Evolutionary conservation across 345 rosid genomes (phyloP).

Genomic region (Odontarrhena argentea): DNA sequence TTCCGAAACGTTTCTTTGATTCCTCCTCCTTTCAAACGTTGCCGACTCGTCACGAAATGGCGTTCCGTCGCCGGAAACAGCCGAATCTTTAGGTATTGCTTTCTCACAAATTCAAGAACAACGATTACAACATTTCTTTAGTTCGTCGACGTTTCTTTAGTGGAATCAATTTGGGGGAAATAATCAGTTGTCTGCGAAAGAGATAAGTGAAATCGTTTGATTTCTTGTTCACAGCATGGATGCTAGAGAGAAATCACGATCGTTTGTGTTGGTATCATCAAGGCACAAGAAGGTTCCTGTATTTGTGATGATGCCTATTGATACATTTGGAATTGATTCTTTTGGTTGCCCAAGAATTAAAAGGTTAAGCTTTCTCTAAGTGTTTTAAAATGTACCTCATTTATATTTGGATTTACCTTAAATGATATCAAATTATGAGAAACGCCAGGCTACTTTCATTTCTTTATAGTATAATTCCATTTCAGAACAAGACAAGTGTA

Average conservation of each 20-base stretch:
- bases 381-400: conserved; percentile 5
- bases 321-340: conserved; percentile 54
- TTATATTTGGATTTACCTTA: conserved; percentile 23
- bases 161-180: conserved; percentile 15
- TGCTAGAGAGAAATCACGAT: conserved; percentile 58
- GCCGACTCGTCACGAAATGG: conserved; percentile 43
- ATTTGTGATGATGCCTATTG: conserved; percentile 63
- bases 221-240: conserved; percentile 55
- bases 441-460: background rate
- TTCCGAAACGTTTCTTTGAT: conserved; percentile 53
- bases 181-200: background rate
- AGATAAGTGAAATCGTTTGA: conserved; percentile 11
- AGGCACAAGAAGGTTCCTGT: conserved; percentile 61
- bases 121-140: conserved; percentile 19
- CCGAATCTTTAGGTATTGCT: conserved; percentile 54
- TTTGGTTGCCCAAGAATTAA: conserved; percentile 59
- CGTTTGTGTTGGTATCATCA: conserved; percentile 53
- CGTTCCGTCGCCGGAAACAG: conserved; percentile 45
- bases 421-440: conserved; percentile 17
- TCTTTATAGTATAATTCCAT: conserved; percentile 5
- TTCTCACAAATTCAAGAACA: background rate
- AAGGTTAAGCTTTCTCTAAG: conserved; percentile 40
- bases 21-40: conserved; percentile 47
- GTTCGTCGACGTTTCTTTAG: conserved; percentile 11
- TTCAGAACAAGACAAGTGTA: conserved; percentile 14